Conservation (phyloP, 345 rosid species). For the Linum lewisii region DNA sequence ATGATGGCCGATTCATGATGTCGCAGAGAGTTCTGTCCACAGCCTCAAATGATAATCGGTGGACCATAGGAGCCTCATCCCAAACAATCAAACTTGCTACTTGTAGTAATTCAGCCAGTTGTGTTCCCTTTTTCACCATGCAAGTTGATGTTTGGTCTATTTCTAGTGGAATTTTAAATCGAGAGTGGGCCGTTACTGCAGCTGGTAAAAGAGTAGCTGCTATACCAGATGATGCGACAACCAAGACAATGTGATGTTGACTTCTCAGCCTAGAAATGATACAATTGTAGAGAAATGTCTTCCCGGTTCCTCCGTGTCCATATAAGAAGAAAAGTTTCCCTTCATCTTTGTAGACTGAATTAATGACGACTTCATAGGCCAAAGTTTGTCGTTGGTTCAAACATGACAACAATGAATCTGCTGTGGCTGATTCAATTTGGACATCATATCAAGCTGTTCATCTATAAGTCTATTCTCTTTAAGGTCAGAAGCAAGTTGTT, state of each 20-base stretch:
- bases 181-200: background rate
- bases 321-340: background rate
- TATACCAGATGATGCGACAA: background rate
- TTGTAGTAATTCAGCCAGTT: background rate
- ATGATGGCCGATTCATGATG: background rate
- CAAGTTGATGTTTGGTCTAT: background rate
- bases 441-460: too few species aligned
- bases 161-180: background rate
- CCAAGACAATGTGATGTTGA: background rate
- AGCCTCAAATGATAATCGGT: background rate
- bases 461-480: too few species aligned
- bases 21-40: background rate
- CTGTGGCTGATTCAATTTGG: too few species aligned
- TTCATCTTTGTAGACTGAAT: background rate
- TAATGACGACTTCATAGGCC: background rate
- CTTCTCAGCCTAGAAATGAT: background rate
- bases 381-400: background rate
- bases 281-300: background rate
- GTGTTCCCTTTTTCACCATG: background rate
- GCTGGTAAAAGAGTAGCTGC: background rate
- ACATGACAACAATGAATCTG: too few species aligned
- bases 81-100: background rate
- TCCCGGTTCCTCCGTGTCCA: background rate
- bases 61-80: background rate
- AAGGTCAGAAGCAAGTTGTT: too few species aligned